phyloP scores from a whole-genome alignment of 2,329 filamentous ascomycete species.

The Ophiosphaerella herpotricha region DNA sequence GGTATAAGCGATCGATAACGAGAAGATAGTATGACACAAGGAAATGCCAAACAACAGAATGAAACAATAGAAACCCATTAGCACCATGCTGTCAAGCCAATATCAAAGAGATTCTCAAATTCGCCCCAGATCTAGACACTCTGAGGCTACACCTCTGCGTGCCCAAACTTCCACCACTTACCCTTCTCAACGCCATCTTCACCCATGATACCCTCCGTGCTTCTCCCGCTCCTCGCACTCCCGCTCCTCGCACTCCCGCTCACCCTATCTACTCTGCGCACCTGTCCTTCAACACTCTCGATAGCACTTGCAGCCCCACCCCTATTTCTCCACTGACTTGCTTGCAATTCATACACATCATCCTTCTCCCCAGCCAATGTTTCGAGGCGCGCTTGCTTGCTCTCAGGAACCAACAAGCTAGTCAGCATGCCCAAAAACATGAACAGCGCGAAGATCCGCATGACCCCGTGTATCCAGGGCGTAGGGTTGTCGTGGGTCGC shows the following conservation, averaged over 20 bases:
- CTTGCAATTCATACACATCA: constrained; percentile 50
- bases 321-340: constrained; percentile 46
- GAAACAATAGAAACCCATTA: neutral
- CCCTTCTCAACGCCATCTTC: constrained; percentile 13
- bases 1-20: constrained; percentile 9
- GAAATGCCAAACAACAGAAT: neutral
- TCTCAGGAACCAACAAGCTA: constrained; percentile 76
- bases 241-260: constrained; percentile 20
- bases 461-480: constrained; percentile 73
- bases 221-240: constrained; percentile 13
- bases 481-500: constrained; percentile 54
- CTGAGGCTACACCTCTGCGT: constrained; percentile 13
- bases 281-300: neutral
- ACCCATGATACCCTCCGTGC: constrained; percentile 14
- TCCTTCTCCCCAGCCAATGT: constrained; percentile 69
- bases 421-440: constrained; percentile 74
- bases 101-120: too few species aligned
- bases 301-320: constrained; percentile 1
- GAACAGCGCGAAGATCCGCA: constrained; percentile 79
- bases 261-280: constrained; percentile 4
- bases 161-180: constrained; percentile 27
- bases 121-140: constrained; percentile 3
- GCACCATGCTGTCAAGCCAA: constrained; percentile 2
- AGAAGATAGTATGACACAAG: constrained; percentile 1
- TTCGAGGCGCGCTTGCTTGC: constrained; percentile 74